Evolutionary conservation across 306 rosid species (phyloP).

Genomic region (Cucurbita ficifolia): DNA sequence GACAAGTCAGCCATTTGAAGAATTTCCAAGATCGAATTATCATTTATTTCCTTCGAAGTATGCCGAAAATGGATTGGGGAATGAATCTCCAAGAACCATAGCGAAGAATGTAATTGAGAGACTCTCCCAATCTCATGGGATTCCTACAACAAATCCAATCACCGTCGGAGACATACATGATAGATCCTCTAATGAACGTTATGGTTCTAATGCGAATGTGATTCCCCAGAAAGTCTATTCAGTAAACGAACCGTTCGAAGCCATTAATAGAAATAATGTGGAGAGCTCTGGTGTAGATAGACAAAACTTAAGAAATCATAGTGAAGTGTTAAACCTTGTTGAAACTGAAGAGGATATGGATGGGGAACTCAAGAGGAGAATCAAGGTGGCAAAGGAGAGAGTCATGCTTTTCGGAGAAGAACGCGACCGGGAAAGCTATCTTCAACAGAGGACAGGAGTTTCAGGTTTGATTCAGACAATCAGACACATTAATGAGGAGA

Average conservation of each 20-base stretch:
- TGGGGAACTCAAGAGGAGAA: slow-evolving; percentile 45
- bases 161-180: slow-evolving; percentile 63
- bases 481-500: slow-evolving; percentile 56
- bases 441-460: slow-evolving; percentile 41
- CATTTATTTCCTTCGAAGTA: slow-evolving; percentile 40
- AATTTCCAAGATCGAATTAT: slow-evolving; percentile 34
- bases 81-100: slow-evolving; percentile 71
- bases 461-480: slow-evolving; percentile 47
- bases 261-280: slow-evolving; percentile 26
- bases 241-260: slow-evolving; percentile 28
- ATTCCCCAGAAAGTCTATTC: slow-evolving; percentile 24
- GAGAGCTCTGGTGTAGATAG: slow-evolving; percentile 18
- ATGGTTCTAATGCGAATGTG: slow-evolving; percentile 31
- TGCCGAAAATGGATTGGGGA: slow-evolving; percentile 56
- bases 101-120: slow-evolving; percentile 92
- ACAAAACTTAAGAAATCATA: slow-evolving; percentile 13
- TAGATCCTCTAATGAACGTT: slow-evolving; percentile 35
- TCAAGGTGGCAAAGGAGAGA: slow-evolving; percentile 70
- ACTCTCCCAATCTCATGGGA: slow-evolving; percentile 52
- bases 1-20: slow-evolving; percentile 53
- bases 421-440: slow-evolving; percentile 54
- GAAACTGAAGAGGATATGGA: slow-evolving; percentile 45
- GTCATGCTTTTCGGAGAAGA: slow-evolving; percentile 46
- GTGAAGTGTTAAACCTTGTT: slow-evolving; percentile 26
- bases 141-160: slow-evolving; percentile 31